Evolutionary conservation across 2,329 filamentous ascomycete species (phyloP).

Genomic region (Macrophomina phaseolina): DNA sequence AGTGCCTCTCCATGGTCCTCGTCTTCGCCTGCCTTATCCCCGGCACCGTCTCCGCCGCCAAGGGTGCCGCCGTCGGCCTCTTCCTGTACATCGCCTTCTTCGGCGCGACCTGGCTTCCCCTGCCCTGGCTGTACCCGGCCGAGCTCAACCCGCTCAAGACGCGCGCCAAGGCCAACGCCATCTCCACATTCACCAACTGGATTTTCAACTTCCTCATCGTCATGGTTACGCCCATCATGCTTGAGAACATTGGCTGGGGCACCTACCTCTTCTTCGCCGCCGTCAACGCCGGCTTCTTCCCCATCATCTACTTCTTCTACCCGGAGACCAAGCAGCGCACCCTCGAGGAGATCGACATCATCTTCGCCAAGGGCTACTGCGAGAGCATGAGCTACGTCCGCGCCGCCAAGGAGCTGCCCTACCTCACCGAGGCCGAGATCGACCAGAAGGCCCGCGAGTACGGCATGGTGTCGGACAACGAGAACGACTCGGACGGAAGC

Average conservation of each 20-base stretch:
- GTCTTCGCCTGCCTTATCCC: constrained; percentile 50
- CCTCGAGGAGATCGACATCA: constrained; percentile 59
- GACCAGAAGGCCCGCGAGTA: constrained; percentile 53
- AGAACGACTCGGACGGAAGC: constrained; percentile 21
- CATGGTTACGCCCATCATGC: constrained; percentile 49
- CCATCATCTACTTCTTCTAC: constrained; percentile 54
- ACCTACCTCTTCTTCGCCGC: constrained; percentile 30
- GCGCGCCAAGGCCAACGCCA: constrained; percentile 60
- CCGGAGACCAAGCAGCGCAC: constrained; percentile 59
- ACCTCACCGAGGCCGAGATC: constrained; percentile 58
- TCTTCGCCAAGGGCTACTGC: constrained; percentile 56
- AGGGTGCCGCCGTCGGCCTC: constrained; percentile 63
- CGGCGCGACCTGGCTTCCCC: constrained; percentile 68
- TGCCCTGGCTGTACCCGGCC: constrained; percentile 62
- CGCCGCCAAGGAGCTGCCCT: constrained; percentile 63
- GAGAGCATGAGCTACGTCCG: constrained; percentile 67
- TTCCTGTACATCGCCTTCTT: constrained; percentile 74
- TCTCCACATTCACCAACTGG: constrained; percentile 62
- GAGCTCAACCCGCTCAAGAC: constrained; percentile 62
- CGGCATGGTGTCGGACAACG: constrained; percentile 37
- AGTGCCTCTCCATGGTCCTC: constrained; percentile 61
- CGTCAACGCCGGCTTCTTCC: constrained; percentile 43
- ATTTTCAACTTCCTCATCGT: constrained; percentile 39
- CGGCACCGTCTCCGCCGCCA: constrained; percentile 44
- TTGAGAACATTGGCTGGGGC: constrained; percentile 39